Base-by-base conservation (phyloP, 441 rosid genomes). In the Euphorbia corollata region DNA sequence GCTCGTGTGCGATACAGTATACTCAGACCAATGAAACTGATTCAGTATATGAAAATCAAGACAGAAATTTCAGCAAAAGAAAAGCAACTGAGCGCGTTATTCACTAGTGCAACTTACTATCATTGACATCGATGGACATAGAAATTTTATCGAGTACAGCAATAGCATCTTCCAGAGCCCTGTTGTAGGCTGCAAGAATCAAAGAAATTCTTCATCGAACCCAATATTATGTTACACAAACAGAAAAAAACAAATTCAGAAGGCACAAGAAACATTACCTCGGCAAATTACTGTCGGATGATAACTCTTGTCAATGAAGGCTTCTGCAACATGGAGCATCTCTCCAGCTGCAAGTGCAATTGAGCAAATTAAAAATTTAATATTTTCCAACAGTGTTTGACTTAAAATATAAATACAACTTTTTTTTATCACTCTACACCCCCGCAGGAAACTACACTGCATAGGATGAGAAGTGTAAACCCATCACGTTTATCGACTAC, bases 291-390 rank as follows among this genome's bases (percentile, higher is more conserved):
- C 98, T 4, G 97, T 88, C 6, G 98, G 97, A 81, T 92, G 98
- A 71, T 88, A 90, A 74, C 74, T 87, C 78, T 92, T 92, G 63
- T 90, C 86, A 66, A 92, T 77, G 71, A 90, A 92, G 24, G 97
- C 91, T 79, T 92, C 94, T 0, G 96, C 98, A 71, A 92, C 98
- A 75, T 92, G 98, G 43, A 92, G 94, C 97, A 92, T 86, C 81
- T 92, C 98, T 68, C 97, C 98, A 80, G 98, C 93, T 82, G 72
- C 68, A 75, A 77, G 45, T 41, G 1, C 1, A 59, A 22, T 50
- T 36, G 9, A 30, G 32, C 1, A 57, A 63, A 56, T 23, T 11
- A 11, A 32, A 19, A 11, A 4, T 23, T 27, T 4, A 4, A n/a
- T 10, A 15, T 38, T 5, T 56, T 10, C 39, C 8, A 11, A 0